These are phyloP conservation scores for Blastomyces silverae DNA, from an alignment of 2,329 filamentous ascomycete genomes.

Conservation along the genomic window DNA sequence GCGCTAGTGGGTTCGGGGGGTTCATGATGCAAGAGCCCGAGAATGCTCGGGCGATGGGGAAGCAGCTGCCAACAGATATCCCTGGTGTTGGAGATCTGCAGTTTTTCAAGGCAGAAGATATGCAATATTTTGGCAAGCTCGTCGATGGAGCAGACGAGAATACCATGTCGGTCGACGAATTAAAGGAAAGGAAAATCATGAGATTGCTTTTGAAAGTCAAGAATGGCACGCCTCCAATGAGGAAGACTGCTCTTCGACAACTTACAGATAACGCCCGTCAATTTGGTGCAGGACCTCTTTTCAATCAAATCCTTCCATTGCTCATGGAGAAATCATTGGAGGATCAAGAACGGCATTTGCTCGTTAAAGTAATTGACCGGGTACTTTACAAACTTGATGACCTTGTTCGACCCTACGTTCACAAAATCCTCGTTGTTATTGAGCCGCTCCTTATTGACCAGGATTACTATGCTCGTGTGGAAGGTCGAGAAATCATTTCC, in stretches of 20 bases:
- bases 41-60: slow-evolving; percentile 71
- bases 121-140: slow-evolving; percentile 97
- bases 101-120: slow-evolving; percentile 98
- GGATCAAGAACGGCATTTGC: slow-evolving; percentile 93
- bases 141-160: slow-evolving; percentile 93
- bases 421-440: slow-evolving; percentile 98
- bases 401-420: slow-evolving; percentile 88
- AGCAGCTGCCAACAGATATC: slow-evolving; percentile 85
- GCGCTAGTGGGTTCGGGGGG: slow-evolving; percentile 59
- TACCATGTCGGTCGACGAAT: slow-evolving; percentile 80
- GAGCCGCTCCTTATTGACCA: slow-evolving; percentile 98
- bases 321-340: slow-evolving; percentile 98
- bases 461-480: slow-evolving; percentile 97
- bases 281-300: slow-evolving; percentile 88
- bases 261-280: slow-evolving; percentile 95
- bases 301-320: slow-evolving; percentile 93
- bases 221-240: slow-evolving; percentile 97
- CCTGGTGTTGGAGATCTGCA: slow-evolving; percentile 92
- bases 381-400: slow-evolving; percentile 98
- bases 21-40: slow-evolving; percentile 98
- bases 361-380: slow-evolving; percentile 98
- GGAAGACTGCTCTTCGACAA: slow-evolving; percentile 94
- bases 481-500: slow-evolving; percentile 97
- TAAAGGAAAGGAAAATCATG: slow-evolving; percentile 99
- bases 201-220: slow-evolving; percentile 93